Evolutionary conservation across 306 rosid genomes (phyloP).

Genomic region (Begonia fuchsioides): DNA sequence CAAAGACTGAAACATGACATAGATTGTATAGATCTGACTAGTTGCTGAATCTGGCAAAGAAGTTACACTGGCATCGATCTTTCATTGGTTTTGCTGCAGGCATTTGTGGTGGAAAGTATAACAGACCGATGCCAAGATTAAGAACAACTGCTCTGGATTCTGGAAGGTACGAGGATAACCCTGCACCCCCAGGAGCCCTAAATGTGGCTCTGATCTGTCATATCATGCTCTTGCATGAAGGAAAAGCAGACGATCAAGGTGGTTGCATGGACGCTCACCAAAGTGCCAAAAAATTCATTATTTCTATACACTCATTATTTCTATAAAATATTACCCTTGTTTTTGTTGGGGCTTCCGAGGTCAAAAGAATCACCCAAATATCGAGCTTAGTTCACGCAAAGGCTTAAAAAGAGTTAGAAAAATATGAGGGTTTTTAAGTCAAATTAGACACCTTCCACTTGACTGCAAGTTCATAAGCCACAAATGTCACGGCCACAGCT

Average conservation of each 20-base stretch:
- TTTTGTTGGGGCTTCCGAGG: no score
- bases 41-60: no score
- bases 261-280: constrained; percentile 53
- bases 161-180: constrained; percentile 43
- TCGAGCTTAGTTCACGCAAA: constrained; percentile 2
- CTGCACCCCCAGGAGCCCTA: constrained; percentile 56
- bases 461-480: constrained; percentile 63
- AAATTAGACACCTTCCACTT: constrained; percentile 56
- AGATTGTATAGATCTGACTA: no score
- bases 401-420: not conserved
- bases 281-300: constrained; percentile 44
- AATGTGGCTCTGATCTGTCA: constrained; percentile 77
- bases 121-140: constrained; percentile 66
- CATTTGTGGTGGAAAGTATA: constrained; percentile 54
- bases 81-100: constrained; percentile 26
- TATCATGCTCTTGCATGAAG: constrained; percentile 50
- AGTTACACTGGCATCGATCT: no score
- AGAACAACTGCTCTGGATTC: constrained; percentile 58
- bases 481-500: constrained; percentile 87
- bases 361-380: constrained; percentile 1
- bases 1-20: no score
- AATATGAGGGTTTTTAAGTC: constrained; percentile 16
- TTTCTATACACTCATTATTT: no score
- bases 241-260: constrained; percentile 65
- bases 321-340: no score